Percentiles rank a stretch among this genome's conserved stretches.
phyloP scores from a whole-genome alignment of 1,284 basidiomycete species.

The Apiotrichum montevideense region DNA sequence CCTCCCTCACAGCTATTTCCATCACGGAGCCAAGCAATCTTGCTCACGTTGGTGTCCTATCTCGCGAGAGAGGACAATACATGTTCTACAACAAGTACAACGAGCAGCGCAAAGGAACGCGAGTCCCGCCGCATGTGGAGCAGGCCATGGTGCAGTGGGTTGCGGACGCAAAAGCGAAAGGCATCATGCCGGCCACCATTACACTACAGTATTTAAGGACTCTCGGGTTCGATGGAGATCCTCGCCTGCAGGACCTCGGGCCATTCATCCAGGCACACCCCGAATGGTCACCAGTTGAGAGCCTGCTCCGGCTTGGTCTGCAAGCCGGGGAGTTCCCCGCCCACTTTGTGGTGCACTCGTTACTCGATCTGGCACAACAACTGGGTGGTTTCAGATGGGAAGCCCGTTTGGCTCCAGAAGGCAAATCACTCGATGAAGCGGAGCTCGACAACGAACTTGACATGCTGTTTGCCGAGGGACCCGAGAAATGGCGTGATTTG shows the following conservation, averaged over 20 bases:
- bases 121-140: constrained; percentile 17
- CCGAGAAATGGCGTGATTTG: constrained; percentile 6
- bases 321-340: constrained; percentile 26
- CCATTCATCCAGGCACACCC: constrained; percentile 17
- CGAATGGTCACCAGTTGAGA: constrained; percentile 27
- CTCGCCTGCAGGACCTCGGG: constrained; percentile 18
- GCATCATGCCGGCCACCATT: constrained; percentile 19
- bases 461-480: constrained; percentile 10
- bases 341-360: constrained; percentile 26
- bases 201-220: constrained; percentile 17
- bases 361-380: constrained; percentile 9
- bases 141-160: constrained; percentile 26
- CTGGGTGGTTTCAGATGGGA: constrained; percentile 4
- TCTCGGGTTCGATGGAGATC: constrained; percentile 25
- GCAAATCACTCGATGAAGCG: neutral
- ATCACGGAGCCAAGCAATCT: neutral
- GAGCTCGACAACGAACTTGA: constrained; percentile 18
- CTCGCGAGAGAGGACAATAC: constrained; percentile 32
- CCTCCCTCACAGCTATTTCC: neutral
- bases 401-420: neutral
- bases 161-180: constrained; percentile 6
- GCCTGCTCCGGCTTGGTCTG: constrained; percentile 27
- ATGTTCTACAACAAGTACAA: constrained; percentile 10
- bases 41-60: constrained; percentile 24
- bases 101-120: constrained; percentile 9